Conservation (phyloP, 1,284 basidiomycete species). For the Heimioporus retisporus region DNA sequence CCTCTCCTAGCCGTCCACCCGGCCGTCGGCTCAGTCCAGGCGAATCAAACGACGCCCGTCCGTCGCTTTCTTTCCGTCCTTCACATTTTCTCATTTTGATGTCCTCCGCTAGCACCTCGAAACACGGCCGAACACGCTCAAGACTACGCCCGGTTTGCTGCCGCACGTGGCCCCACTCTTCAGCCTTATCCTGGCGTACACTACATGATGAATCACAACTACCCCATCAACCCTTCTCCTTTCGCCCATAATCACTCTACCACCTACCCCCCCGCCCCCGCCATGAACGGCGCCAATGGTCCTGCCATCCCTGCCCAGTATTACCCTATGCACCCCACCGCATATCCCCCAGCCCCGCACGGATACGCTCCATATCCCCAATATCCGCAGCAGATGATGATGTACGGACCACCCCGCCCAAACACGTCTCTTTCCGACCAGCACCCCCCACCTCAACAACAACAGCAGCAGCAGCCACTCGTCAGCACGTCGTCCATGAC, state of each 20-base stretch:
- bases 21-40: constrained; percentile 41
- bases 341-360: constrained; percentile 59
- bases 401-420: constrained; percentile 63
- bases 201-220: constrained; percentile 71
- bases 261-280: constrained; percentile 47
- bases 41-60: constrained; percentile 30
- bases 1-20: constrained; percentile 34
- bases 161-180: constrained; percentile 56
- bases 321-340: constrained; percentile 66
- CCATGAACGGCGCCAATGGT: constrained; percentile 54
- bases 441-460: constrained; percentile 28
- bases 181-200: constrained; percentile 61
- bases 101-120: constrained; percentile 46
- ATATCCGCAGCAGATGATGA: constrained; percentile 73
- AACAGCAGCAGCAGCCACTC: constrained; percentile 25
- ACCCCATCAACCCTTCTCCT: constrained; percentile 67
- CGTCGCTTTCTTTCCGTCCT: constrained; percentile 11
- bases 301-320: constrained; percentile 61
- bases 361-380: constrained; percentile 68
- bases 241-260: constrained; percentile 62
- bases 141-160: constrained; percentile 40
- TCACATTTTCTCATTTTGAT: constrained; percentile 16
- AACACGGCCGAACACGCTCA: constrained; percentile 50
- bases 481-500: constrained; percentile 46
- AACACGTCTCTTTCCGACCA: constrained; percentile 42